Percentiles rank a stretch among this genome's conserved stretches.
Conservation (phyloP, 176 grass and related monocot species). For the Coix lacrymajobi region DNA sequence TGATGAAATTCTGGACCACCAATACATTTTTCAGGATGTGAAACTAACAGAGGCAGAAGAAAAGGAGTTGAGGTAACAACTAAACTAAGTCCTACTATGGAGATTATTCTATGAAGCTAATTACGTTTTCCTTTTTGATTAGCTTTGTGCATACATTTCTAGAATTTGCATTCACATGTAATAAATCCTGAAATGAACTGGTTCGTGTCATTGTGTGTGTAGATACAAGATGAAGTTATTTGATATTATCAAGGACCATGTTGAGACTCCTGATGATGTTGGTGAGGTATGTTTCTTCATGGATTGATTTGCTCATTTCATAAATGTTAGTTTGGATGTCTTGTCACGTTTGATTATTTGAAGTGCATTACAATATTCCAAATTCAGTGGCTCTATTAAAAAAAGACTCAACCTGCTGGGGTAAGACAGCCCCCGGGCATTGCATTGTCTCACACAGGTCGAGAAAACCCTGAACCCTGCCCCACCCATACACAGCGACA, state of each 20-base stretch:
- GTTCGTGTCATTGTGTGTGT: conserved; percentile 13
- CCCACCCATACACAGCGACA: background rate
- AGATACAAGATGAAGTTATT: conserved; percentile 85
- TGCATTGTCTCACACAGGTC: background rate
- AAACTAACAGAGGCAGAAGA: conserved; percentile 81
- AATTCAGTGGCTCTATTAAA: background rate
- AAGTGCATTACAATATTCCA: background rate
- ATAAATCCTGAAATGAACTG: conserved; percentile 23
- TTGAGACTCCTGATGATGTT: conserved; percentile 47
- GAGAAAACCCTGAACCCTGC: background rate
- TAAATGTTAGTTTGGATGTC: background rate
- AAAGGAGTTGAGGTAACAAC: conserved; percentile 60
- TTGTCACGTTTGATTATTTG: background rate
- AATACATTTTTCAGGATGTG: conserved; percentile 84
- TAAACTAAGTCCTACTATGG: background rate
- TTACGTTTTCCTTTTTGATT: background rate
- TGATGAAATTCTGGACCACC: conserved; percentile 87
- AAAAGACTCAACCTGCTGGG: background rate
- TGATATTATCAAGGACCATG: conserved; percentile 65
- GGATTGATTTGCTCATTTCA: background rate
- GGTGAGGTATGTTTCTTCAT: conserved; percentile 50
- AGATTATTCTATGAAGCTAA: conserved; percentile 4
- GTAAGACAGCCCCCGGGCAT: background rate
- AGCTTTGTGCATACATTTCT: background rate
- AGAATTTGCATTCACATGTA: background rate